Percentiles rank a stretch among this genome's conserved stretches.
Conservation (phyloP, 768 basidiomycete species). For the Tricholoma saponaceum region DNA sequence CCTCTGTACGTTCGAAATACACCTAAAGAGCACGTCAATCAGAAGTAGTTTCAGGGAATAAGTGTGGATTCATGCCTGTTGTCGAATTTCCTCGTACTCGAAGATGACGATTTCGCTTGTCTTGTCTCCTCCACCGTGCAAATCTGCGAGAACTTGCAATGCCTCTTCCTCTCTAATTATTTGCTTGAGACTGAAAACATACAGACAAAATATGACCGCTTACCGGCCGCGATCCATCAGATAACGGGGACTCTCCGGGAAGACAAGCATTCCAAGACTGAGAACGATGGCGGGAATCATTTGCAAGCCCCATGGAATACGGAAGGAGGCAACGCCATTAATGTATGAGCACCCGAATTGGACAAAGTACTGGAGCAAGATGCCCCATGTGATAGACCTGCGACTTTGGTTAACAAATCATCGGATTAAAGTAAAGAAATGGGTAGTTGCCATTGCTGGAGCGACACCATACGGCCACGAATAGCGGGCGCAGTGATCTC, state of each 20-base stretch:
- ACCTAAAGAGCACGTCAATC: slow-evolving; percentile 20
- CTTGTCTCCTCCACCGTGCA: slow-evolving; percentile 62
- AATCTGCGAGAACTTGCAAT: slow-evolving; percentile 66
- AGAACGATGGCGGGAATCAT: slow-evolving; percentile 75
- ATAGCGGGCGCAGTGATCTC: slow-evolving; percentile 70
- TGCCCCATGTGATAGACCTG: slow-evolving; percentile 73
- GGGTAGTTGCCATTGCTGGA: slow-evolving; percentile 62
- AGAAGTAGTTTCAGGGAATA: not conserved
- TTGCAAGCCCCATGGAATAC: slow-evolving; percentile 78
- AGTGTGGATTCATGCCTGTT: slow-evolving; percentile 29
- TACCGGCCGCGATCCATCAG: slow-evolving; percentile 59
- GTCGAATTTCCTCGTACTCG: slow-evolving; percentile 66
- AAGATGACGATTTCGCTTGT: slow-evolving; percentile 60
- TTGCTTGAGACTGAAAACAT: not conserved
- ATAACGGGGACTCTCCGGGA: slow-evolving; percentile 73
- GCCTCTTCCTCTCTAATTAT: slow-evolving; percentile 51
- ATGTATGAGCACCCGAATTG: slow-evolving; percentile 76
- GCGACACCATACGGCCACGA: slow-evolving; percentile 70
- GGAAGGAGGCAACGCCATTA: slow-evolving; percentile 66
- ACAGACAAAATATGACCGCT: slow-evolving; percentile 2
- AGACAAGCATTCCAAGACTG: slow-evolving; percentile 59
- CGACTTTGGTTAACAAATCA: not conserved
- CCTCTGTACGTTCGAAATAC: slow-evolving; percentile 60
- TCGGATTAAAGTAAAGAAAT: not conserved
- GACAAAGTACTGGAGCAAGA: slow-evolving; percentile 71